Evolutionary conservation across 2,329 filamentous ascomycete species (phyloP).

Genomic region (Raffaelea ambrosiae): DNA sequence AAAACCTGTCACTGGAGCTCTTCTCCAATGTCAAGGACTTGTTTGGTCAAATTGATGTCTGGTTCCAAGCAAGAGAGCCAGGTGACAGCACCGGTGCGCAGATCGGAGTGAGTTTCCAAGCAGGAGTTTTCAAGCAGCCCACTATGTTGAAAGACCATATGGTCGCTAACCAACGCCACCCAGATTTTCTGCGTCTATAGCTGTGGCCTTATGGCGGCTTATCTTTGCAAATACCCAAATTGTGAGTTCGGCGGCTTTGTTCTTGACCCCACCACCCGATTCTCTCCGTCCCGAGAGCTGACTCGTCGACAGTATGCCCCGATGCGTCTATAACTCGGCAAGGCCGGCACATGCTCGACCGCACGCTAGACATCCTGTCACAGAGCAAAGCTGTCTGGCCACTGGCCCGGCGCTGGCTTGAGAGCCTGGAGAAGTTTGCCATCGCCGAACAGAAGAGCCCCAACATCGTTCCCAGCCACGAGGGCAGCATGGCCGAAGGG

Average conservation of each 20-base stretch:
- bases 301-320: conserved; percentile 26
- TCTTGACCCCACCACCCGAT: no score
- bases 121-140: not conserved
- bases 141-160: no score
- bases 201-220: conserved; percentile 40
- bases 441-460: conserved; percentile 31
- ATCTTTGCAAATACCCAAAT: conserved; percentile 34
- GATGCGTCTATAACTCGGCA: conserved; percentile 27
- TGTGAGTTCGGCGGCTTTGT: conserved; percentile 5
- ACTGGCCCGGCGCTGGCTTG: conserved; percentile 38
- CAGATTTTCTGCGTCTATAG: conserved; percentile 42
- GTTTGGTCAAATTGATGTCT: conserved; percentile 39
- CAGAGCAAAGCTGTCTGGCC: conserved; percentile 42
- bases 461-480: conserved; percentile 17
- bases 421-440: conserved; percentile 33
- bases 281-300: no score
- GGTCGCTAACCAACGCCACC: not conserved
- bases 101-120: conserved; percentile 29
- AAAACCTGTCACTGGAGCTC: conserved; percentile 32
- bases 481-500: conserved; percentile 41
- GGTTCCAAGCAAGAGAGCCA: conserved; percentile 33
- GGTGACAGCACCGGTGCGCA: conserved; percentile 41
- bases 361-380: conserved; percentile 32
- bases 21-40: conserved; percentile 37
- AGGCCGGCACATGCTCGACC: conserved; percentile 35